Evolutionary conservation across 805 yeast genomes (phyloP), one percentile per base, ranked within the genome.

Genomic region (Sugiyamaella chiloensis): DNA sequence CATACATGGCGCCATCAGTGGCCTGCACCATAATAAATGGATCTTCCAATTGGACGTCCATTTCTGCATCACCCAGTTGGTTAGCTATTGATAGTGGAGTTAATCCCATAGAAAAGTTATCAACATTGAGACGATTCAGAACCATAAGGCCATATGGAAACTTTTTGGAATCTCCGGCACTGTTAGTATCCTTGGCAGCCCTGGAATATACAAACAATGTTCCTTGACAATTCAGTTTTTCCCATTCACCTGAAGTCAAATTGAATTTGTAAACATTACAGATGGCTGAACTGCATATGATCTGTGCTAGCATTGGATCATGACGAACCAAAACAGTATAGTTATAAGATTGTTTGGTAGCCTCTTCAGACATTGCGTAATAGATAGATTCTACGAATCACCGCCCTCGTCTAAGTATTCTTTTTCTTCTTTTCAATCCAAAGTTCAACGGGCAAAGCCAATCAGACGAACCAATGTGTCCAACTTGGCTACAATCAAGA

Each of bases 201-300:
- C 73, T 55, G 3, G 70, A 64, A 51, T 69, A 69, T 4, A 69
- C 58, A 47, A 70, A 68, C 42, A 70, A 40, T 1, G 70, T 59
- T 11, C 74, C 74, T 50, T 67, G 69, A 46, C 61, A 62, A 44
- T 66, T 53, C 23, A 59, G 51, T 54, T 67, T 69, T 32, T 65
- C 68, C 74, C 74, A 69, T 48, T 60, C 62, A 16, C 60, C 62
- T 2, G 52, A 39, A 8, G 51, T 60, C 12, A 60, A 40, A 41
- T 65, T 60, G 53, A 63, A 70, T 52, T 64, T 56, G 57, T 70
- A 70, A 7, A 69, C 67, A 23, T 66, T 68, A 51, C 73, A 69
- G 24, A 69, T 67, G 2, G 72, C 54, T 5, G 72, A 66, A n/a
- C 65, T 59, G 52, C 59, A 60, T 24, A 66, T 57, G 17, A 70